Percentiles rank a stretch among this genome's conserved stretches.
These are phyloP conservation scores for Epichloe aotearoae DNA, from an alignment of 2,329 filamentous ascomycete genomes.

Conservation along the genomic window DNA sequence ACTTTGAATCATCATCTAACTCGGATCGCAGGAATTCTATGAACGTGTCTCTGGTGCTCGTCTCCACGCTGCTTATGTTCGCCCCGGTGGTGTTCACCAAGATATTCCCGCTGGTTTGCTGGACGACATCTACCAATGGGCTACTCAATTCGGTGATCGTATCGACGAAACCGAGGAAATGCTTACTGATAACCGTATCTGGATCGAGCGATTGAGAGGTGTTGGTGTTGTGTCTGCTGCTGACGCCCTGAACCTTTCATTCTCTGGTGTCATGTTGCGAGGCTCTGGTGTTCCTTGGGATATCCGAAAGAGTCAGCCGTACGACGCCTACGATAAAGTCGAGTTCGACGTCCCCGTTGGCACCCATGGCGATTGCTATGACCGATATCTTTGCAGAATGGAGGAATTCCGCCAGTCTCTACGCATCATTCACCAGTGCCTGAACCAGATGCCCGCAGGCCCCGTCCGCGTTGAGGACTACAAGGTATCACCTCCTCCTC, in stretches of 20 bases:
- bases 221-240: slow-evolving; percentile 82
- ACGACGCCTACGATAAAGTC: slow-evolving; percentile 94
- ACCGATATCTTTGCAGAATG: slow-evolving; percentile 98
- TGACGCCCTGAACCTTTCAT: slow-evolving; percentile 94
- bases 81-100: slow-evolving; percentile 90
- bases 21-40: slow-evolving; percentile 76
- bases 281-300: slow-evolving; percentile 95
- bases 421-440: slow-evolving; percentile 94
- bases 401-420: slow-evolving; percentile 98
- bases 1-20: not conserved
- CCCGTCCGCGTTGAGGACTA: slow-evolving; percentile 96
- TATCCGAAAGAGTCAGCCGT: slow-evolving; percentile 90
- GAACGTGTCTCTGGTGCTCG: slow-evolving; percentile 97
- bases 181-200: slow-evolving; percentile 98
- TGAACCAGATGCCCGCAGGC: slow-evolving; percentile 96
- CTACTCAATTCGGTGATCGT: slow-evolving; percentile 94
- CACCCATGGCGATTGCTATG: slow-evolving; percentile 96
- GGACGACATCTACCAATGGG: slow-evolving; percentile 99
- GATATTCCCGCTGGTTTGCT: slow-evolving; percentile 88
- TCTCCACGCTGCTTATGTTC: slow-evolving; percentile 92
- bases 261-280: slow-evolving; percentile 94
- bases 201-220: slow-evolving; percentile 85
- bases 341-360: slow-evolving; percentile 97
- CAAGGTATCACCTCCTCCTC: slow-evolving; percentile 93
- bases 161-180: slow-evolving; percentile 98